Evolutionary conservation across 169 alveolate species (phyloP).

Genomic region (Plasmodium gaboni): DNA sequence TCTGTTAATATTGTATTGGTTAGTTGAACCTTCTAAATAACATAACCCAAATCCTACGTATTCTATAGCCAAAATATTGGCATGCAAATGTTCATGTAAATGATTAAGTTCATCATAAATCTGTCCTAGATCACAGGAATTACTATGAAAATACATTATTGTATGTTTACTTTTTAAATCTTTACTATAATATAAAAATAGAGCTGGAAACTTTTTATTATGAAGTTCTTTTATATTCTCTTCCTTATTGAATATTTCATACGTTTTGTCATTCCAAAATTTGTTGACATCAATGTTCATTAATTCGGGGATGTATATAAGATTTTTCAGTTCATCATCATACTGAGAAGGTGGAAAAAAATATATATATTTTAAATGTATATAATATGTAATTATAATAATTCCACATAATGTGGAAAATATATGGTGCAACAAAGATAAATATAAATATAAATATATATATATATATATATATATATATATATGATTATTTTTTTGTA

Average conservation of each 20-base stretch:
- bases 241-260: conserved; percentile 67
- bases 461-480: too few relatives aligned
- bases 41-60: conserved; percentile 88
- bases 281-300: conserved; percentile 38
- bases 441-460: too few relatives aligned
- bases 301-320: conserved; percentile 60
- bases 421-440: too few relatives aligned
- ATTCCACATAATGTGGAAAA: neutral
- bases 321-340: conserved; percentile 41
- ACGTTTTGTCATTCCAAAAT: conserved; percentile 39
- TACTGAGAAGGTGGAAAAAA: conserved; percentile 20
- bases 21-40: conserved; percentile 75
- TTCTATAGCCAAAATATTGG: conserved; percentile 87
- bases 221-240: conserved; percentile 54
- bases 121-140: conserved; percentile 91
- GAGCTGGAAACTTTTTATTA: conserved; percentile 64
- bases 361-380: neutral
- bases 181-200: conserved; percentile 33
- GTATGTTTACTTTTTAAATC: conserved; percentile 49
- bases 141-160: conserved; percentile 77
- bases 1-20: conserved; percentile 81
- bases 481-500: too few relatives aligned
- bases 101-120: conserved; percentile 85
- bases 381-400: too few relatives aligned
- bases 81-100: conserved; percentile 79